Base-by-base conservation (phyloP, 352 stramenopile species). In the Pseudoperonospora humuli region DNA sequence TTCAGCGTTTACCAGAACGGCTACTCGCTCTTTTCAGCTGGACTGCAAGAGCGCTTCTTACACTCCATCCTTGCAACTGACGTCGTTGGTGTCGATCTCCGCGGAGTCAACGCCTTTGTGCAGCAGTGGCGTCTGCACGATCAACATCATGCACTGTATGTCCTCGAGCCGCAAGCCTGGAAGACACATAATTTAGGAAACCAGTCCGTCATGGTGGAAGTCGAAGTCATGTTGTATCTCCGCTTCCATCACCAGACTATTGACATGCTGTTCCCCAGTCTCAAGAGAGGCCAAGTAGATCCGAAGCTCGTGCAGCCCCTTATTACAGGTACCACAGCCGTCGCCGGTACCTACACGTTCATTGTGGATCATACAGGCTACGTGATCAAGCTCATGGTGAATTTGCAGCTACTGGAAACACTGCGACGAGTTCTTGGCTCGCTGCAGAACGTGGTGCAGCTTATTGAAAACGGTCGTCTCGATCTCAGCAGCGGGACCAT, bases 81-180 rank as follows among this genome's bases (percentile, higher is more conserved):
- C 32, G 60, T 59, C 4, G 46, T 52, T 11, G 60, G 60, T 11
- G 50, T 37, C 13, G 24, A 58, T 8, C 28, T 52, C 1, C 29
- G 17, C 13, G 50, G 50, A 18, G 53, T 14, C 24, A 54, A 64
- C 18, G 50, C 42, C 0, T 65, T 66, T 39, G 37, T 70, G 21
- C 46, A 64, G 24, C 60, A 70, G 47, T 64, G 57, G 54, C 44
- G 50, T 21, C 49, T 64, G 7, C 61, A 61, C 21, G 47, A 39
- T 29, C 46, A 55, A 21, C 37, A 57, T 39, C 62, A 62, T 39
- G 32, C 44, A 2, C 35, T 43, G 24, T 64, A 26, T 20, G 41
- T 44, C 17, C 40, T 70, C 7, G 48, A 58, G 33, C 61, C 61
- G 7, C 39, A 61, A 18, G 36, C 46, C 31, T 53, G 50, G 49